These are phyloP conservation scores for Rhododendron williamsianum DNA, from an alignment of 148 eudicot species.

Conservation along the genomic window DNA sequence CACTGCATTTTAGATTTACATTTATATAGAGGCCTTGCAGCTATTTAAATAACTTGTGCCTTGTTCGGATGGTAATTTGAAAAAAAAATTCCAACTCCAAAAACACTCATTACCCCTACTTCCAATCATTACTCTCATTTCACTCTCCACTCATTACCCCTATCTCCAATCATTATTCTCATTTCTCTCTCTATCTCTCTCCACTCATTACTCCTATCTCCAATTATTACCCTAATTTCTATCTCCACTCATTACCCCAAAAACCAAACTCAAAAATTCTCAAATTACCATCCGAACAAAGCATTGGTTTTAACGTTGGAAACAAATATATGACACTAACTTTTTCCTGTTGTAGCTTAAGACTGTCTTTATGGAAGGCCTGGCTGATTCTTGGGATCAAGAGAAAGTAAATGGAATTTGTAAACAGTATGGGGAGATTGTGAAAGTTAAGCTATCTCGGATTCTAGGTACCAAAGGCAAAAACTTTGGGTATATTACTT, in stretches of 20 bases:
- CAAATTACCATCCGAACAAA: too few relatives aligned
- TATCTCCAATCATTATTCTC: too few relatives aligned
- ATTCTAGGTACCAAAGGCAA: slow-evolving; percentile 4
- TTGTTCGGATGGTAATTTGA: too few relatives aligned
- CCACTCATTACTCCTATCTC: too few relatives aligned
- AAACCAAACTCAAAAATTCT: too few relatives aligned
- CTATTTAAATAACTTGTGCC: neutral
- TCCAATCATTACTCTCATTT: too few relatives aligned
- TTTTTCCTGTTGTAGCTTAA: slow-evolving; percentile 16
- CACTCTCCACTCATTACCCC: too few relatives aligned
- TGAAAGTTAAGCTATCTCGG: slow-evolving; percentile 14
- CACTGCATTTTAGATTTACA: neutral
- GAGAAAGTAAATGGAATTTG: slow-evolving; percentile 21
- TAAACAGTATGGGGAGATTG: slow-evolving; percentile 17
- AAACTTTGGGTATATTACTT: slow-evolving; percentile 24
- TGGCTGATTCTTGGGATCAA: slow-evolving; percentile 25
- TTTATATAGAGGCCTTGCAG: neutral
- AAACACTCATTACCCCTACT: too few relatives aligned
- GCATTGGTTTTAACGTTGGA: neutral
- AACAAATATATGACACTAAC: neutral
- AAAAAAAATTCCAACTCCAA: too few relatives aligned
- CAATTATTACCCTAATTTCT: too few relatives aligned
- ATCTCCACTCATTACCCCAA: too few relatives aligned
- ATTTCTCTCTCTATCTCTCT: too few relatives aligned
- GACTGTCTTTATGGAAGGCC: slow-evolving; percentile 21